Evolutionary conservation across 345 rosid species (phyloP).

Genomic region (Salix brachista): DNA sequence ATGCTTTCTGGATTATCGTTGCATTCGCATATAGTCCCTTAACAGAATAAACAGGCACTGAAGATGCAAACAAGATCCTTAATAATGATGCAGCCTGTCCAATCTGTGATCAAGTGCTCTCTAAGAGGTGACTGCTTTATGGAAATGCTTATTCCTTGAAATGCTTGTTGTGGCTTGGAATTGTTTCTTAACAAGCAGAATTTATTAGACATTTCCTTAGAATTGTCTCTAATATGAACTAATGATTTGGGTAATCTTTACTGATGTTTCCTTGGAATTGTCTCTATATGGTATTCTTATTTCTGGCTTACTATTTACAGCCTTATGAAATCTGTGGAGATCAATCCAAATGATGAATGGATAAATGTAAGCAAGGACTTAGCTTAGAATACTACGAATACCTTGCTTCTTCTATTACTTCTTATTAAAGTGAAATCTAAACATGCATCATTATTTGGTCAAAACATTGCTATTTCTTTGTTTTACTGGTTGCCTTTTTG

Average conservation of each 20-base stretch:
- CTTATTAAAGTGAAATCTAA: not conserved
- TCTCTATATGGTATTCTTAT: not conserved
- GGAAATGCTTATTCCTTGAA: not conserved
- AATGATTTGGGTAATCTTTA: not conserved
- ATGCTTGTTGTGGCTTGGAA: conserved; percentile 1
- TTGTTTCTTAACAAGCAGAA: not conserved
- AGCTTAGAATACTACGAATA: not conserved
- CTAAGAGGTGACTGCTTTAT: conserved; percentile 58
- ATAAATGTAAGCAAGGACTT: conserved; percentile 61
- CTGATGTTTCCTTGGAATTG: not conserved
- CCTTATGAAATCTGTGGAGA: conserved; percentile 81
- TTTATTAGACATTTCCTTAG: not conserved
- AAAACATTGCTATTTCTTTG: conserved; percentile 1
- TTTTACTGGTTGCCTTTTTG: conserved; percentile 6
- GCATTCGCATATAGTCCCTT: conserved; percentile 35
- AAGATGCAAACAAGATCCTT: conserved; percentile 89
- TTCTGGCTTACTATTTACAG: conserved; percentile 41
- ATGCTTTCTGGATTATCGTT: not conserved
- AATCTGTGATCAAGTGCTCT: conserved; percentile 90
- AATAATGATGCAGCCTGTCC: conserved; percentile 88
- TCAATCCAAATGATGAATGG: conserved; percentile 96
- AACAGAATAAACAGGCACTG: conserved; percentile 60
- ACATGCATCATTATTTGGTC: not conserved
- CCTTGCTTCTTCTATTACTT: conserved; percentile 4
- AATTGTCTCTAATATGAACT: not conserved